Conservation (phyloP, 106 monocot species). For the Alisma plantagoaquatica region DNA sequence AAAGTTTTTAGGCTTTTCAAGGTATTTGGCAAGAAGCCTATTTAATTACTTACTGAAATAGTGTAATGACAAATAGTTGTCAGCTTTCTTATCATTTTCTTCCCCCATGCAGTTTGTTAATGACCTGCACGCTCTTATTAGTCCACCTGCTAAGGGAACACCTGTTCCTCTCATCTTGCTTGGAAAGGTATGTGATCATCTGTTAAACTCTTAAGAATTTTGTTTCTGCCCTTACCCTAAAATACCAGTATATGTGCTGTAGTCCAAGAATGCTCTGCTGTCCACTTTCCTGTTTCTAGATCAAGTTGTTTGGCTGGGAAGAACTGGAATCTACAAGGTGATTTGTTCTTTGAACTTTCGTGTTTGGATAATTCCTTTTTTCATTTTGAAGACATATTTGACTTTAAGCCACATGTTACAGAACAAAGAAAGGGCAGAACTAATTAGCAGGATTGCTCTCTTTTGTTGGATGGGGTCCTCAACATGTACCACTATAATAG, state of each 20-base stretch:
- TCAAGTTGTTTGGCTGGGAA: constrained; percentile 89
- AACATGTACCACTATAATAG: constrained; percentile 42
- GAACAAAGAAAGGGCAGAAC: constrained; percentile 73
- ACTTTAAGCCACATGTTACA: constrained; percentile 8
- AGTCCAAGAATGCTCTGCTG: constrained; percentile 93
- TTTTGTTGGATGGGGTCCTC: constrained; percentile 77
- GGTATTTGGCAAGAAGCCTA: constrained; percentile 19
- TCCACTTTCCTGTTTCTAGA: constrained; percentile 93
- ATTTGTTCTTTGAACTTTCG: background rate
- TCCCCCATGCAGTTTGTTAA: constrained; percentile 65
- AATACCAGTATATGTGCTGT: constrained; percentile 4
- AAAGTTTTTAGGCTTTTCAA: constrained; percentile 91
- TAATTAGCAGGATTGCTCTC: constrained; percentile 56
- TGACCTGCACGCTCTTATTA: constrained; percentile 84
- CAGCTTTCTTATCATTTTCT: constrained; percentile 1
- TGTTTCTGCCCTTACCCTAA: too few species aligned
- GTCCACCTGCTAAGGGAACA: constrained; percentile 52
- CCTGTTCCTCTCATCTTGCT: constrained; percentile 69
- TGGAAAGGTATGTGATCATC: constrained; percentile 12
- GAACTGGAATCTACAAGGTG: constrained; percentile 95
- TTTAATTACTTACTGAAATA: background rate
- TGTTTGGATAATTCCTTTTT: constrained; percentile 1
- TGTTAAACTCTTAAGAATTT: background rate
- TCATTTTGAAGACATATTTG: background rate
- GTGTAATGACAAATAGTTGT: background rate